These are phyloP conservation scores for Termitomyces sp. DNA, from an alignment of 768 basidiomycete species.

Conservation along the genomic window DNA sequence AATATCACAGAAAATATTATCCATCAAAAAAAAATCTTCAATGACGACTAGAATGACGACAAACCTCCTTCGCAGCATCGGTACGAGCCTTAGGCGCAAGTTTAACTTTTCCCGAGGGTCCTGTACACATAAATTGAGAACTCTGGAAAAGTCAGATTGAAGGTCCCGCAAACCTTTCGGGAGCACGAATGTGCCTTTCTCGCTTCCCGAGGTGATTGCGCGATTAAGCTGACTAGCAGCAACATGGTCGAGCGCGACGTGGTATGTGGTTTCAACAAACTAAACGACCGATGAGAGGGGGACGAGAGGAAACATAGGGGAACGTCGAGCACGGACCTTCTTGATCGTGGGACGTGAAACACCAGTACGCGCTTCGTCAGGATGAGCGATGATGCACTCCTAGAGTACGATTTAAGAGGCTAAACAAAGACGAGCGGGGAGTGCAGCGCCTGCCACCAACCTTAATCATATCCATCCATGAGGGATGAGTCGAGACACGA, in stretches of 20 bases:
- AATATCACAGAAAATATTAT: background rate
- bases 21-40: slow-evolving; percentile 6
- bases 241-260: slow-evolving; percentile 67
- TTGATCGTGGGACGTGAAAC: slow-evolving; percentile 83
- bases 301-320: slow-evolving; percentile 7
- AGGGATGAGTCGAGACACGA: slow-evolving; percentile 46
- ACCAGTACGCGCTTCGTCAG: slow-evolving; percentile 65
- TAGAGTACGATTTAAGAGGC: slow-evolving; percentile 14
- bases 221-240: slow-evolving; percentile 74
- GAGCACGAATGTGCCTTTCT: slow-evolving; percentile 43
- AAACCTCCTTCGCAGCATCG: slow-evolving; percentile 52
- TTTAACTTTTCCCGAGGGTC: slow-evolving; percentile 31
- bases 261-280: slow-evolving; percentile 83
- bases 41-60: background rate
- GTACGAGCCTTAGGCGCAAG: slow-evolving; percentile 51
- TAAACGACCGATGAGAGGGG: slow-evolving; percentile 22
- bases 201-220: slow-evolving; percentile 59
- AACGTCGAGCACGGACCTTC: slow-evolving; percentile 39
- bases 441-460: slow-evolving; percentile 27
- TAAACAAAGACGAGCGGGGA: background rate
- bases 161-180: slow-evolving; percentile 35
- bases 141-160: background rate
- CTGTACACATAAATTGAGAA: slow-evolving; percentile 15
- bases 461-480: slow-evolving; percentile 80
- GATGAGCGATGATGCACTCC: slow-evolving; percentile 72